These are phyloP conservation scores for Penicillium glabrum DNA, from an alignment of 2,329 filamentous ascomycete genomes.

Conservation along the genomic window DNA sequence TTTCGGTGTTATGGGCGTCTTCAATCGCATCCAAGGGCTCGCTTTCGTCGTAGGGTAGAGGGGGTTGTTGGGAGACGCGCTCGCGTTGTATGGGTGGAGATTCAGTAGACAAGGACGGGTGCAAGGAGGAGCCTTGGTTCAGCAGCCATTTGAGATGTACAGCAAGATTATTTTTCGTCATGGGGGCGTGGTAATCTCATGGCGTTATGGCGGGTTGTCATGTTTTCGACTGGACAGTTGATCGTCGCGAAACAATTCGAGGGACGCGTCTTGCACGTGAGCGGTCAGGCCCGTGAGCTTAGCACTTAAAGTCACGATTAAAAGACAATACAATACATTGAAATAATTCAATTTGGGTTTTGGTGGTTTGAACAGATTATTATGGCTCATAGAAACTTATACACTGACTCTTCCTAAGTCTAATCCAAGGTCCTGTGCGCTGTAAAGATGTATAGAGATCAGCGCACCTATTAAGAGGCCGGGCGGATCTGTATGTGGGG, in stretches of 20 bases:
- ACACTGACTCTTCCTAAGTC: not conserved
- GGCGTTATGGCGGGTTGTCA: conserved; percentile 14
- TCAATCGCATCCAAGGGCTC: conserved; percentile 21
- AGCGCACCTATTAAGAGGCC: not conserved
- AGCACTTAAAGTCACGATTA: not conserved
- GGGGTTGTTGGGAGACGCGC: conserved; percentile 16
- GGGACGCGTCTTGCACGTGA: conserved; percentile 27
- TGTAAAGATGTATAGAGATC: not conserved
- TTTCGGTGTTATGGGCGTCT: conserved; percentile 27
- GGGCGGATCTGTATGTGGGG: conserved; percentile 16
- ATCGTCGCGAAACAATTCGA: conserved; percentile 12
- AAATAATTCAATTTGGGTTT: not conserved
- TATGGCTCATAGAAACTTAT: not conserved
- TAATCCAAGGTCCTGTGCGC: not conserved
- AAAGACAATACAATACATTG: not conserved
- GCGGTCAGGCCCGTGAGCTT: conserved; percentile 14
- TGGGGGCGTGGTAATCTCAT: conserved; percentile 39
- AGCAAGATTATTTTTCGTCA: conserved; percentile 51
- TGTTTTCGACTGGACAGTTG: not conserved
- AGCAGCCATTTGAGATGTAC: conserved; percentile 50
- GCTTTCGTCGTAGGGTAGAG: conserved; percentile 18
- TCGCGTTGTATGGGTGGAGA: conserved; percentile 22
- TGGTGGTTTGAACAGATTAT: too few species aligned
- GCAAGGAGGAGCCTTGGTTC: conserved; percentile 37
- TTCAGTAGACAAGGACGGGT: conserved; percentile 28